phyloP scores from a whole-genome alignment of 2,329 filamentous ascomycete genomes.

The Hypoxylon sp. region DNA sequence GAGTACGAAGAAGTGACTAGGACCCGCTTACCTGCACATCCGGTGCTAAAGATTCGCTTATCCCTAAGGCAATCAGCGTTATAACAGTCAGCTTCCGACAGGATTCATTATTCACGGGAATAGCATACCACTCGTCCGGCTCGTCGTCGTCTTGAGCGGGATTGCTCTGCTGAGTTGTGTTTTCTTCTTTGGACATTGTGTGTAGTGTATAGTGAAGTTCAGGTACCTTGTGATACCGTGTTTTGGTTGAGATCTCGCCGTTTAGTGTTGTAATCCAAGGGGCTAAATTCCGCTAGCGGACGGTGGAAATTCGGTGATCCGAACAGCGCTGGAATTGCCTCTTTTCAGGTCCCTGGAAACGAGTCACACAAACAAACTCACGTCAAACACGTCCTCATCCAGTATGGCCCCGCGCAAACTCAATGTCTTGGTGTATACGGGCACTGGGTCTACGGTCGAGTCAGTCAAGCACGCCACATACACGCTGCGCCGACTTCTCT shows the following conservation, averaged over 20 bases:
- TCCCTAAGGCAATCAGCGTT: conserved; percentile 72
- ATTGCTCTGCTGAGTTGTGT: conserved; percentile 54
- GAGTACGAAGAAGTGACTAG: neutral
- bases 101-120: conserved; percentile 1
- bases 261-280: conserved; percentile 25
- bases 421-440: conserved; percentile 96
- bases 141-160: conserved; percentile 77
- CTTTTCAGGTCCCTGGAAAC: conserved; percentile 14
- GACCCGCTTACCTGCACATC: conserved; percentile 79
- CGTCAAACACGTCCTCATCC: neutral
- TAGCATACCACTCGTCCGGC: conserved; percentile 88
- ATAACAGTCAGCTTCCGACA: conserved; percentile 25
- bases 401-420: conserved; percentile 76
- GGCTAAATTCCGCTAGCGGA: conserved; percentile 31
- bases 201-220: neutral
- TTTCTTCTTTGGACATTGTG: conserved; percentile 70
- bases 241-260: conserved; percentile 20
- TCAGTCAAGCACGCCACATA: conserved; percentile 92
- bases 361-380: conserved; percentile 10
- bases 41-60: conserved; percentile 96
- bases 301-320: conserved; percentile 32
- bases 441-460: conserved; percentile 85
- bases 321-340: conserved; percentile 26
- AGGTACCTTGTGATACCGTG: conserved; percentile 6
- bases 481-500: conserved; percentile 85